Evolutionary conservation across 345 rosid species (phyloP), one percentile per base, ranked within the genome.

Genomic region (Gossypium australe): DNA sequence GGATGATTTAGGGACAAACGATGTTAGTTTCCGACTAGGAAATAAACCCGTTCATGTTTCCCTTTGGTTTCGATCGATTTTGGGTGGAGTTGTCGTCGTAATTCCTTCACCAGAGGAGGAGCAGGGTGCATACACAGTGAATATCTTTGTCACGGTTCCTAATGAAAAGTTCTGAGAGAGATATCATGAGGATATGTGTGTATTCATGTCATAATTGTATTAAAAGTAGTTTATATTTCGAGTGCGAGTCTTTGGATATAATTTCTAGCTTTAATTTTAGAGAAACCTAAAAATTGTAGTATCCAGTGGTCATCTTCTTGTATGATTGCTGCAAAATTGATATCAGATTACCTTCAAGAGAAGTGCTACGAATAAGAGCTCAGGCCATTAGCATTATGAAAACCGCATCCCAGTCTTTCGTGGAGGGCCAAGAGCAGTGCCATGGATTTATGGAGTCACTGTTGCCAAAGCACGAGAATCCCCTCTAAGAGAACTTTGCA

Each of bases 331-430:
- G 43, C 22, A 75, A 34, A 34, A 34, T 67, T 75, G 44, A 2
- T 76, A 75, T 17, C 8, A 61, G 44, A 45, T 81, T 60, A 60
- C 64, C 64, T 60, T 60, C 64, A 25, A 12, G 6, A 1, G 14
- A 38, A 5, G 41, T 25, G 9, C 64, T 29, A 6, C 6, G 38
- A 29, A 29, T 29, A 60, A 4, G 29, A 17, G 64, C 25, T 25
- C 0, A 76, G 27, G 60, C 77, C 78, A 85, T 87, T 76, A 94
- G 79, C 98, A 92, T 94, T n/a, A 76, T 17, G 80, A 92, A 90
- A 77, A 92, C 97, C n/a, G 81, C 79, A 78, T 90, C 81, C 97
- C 97, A 92, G 25, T 97, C 98, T 71, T 66, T 56, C 0, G 78
- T 83, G 52, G 94, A 92, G 61, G 92, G 51, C 2, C 1, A 45